A percentile compares a stretch with the other conserved stretches of the same genome.
Evolutionary conservation across 225 moss, liverwort and hornwort species (phyloP).

Genomic region (Straminergon stramineum): DNA sequence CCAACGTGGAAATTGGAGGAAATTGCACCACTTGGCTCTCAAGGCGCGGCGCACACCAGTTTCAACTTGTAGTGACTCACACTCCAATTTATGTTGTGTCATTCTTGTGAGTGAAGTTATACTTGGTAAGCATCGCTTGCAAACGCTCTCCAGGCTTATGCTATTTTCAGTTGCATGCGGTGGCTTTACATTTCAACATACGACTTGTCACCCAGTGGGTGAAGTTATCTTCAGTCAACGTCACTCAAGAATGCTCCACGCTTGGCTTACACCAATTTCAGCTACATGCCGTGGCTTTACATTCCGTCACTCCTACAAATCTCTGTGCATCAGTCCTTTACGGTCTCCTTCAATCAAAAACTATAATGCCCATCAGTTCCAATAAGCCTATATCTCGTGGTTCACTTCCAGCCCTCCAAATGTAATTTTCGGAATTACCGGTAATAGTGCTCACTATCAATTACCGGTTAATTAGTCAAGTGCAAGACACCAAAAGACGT

Average conservation of each 20-base stretch:
- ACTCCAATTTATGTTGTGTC: not conserved
- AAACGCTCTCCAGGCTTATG: not conserved
- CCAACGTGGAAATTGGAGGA: not conserved
- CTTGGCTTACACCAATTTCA: not conserved
- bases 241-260: not conserved
- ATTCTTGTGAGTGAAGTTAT: not conserved
- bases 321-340: not conserved
- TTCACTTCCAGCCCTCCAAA: not conserved
- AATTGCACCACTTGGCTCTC: not conserved
- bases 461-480: not conserved
- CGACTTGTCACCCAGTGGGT: not conserved
- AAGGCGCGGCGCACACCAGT: not conserved
- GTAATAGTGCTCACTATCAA: not conserved
- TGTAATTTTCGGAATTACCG: not conserved
- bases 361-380: not conserved
- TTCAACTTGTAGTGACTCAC: not conserved
- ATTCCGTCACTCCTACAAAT: not conserved
- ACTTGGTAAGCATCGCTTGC: not conserved
- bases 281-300: not conserved
- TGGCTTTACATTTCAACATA: not conserved
- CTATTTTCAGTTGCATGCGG: not conserved
- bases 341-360: not conserved
- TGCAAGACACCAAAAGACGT: not conserved
- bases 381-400: not conserved
- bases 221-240: not conserved